Evolutionary conservation across 2,329 filamentous ascomycete species (phyloP).

Genomic region (Fusarium papillatum): DNA sequence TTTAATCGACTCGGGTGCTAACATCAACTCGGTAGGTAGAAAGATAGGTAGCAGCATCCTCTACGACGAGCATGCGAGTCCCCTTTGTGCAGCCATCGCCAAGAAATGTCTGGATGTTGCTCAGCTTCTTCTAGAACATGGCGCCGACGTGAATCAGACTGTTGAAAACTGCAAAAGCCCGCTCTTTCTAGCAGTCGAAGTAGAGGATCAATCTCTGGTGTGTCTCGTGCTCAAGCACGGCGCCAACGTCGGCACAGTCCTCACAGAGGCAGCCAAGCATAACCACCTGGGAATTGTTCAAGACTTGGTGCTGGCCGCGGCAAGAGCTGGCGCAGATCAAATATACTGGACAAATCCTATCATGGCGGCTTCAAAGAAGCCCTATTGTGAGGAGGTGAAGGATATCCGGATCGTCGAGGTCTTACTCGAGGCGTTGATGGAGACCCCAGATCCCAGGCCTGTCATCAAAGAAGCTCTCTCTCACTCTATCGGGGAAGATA

Average conservation of each 20-base stretch:
- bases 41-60: background rate
- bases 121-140: conserved; percentile 1
- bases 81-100: conserved; percentile 6
- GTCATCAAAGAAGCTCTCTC: background rate
- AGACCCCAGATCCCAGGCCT: background rate
- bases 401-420: background rate
- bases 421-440: background rate
- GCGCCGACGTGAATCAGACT: conserved; percentile 5
- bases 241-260: background rate
- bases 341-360: background rate
- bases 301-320: background rate
- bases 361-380: background rate
- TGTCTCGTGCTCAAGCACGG: conserved; percentile 6
- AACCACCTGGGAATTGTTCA: conserved; percentile 4
- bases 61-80: background rate
- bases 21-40: background rate
- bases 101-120: background rate
- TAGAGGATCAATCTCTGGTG: background rate
- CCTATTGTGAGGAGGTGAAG: background rate
- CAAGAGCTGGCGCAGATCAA: background rate
- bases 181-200: conserved; percentile 5
- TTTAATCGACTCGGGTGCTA: background rate
- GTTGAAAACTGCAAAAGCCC: background rate
- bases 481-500: background rate
- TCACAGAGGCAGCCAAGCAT: background rate